A percentile compares a stretch with the other conserved stretches of the same genome.
Conservation (phyloP, 768 basidiomycete species). For the Hypholoma sublateritium region DNA sequence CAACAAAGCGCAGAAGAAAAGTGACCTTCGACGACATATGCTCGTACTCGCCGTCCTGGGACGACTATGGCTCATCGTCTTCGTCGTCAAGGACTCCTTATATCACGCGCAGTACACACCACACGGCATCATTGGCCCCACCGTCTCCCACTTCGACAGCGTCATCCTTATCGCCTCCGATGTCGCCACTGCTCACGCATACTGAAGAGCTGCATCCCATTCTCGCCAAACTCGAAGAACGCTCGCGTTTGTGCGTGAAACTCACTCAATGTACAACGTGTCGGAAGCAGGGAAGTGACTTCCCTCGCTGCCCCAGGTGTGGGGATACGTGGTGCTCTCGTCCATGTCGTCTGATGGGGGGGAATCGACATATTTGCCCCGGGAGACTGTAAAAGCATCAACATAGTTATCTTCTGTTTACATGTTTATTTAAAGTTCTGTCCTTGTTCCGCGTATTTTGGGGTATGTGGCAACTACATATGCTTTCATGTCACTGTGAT, state of each 20-base stretch:
- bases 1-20: constrained; percentile 16
- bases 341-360: constrained; percentile 52
- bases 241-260: constrained; percentile 48
- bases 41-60: constrained; percentile 15
- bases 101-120: constrained; percentile 19
- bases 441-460: too few relatives aligned
- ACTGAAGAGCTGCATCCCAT: constrained; percentile 39
- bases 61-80: constrained; percentile 15
- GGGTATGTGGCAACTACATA: neutral
- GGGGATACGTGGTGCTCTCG: constrained; percentile 64
- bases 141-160: constrained; percentile 20
- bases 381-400: neutral
- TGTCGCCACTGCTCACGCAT: constrained; percentile 5
- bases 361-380: constrained; percentile 50
- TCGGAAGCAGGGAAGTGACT: constrained; percentile 50
- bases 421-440: too few relatives aligned
- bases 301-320: constrained; percentile 62
- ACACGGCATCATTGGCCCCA: constrained; percentile 12
- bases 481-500: neutral
- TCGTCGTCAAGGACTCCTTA: constrained; percentile 17
- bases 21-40: constrained; percentile 22
- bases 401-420: neutral
- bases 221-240: constrained; percentile 48
- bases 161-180: constrained; percentile 12
- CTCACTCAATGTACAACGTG: constrained; percentile 50